A percentile compares a stretch with the other conserved stretches of the same genome.
Evolutionary conservation across 176 grass and related monocot species (phyloP).

Genomic region (Canna indica): DNA sequence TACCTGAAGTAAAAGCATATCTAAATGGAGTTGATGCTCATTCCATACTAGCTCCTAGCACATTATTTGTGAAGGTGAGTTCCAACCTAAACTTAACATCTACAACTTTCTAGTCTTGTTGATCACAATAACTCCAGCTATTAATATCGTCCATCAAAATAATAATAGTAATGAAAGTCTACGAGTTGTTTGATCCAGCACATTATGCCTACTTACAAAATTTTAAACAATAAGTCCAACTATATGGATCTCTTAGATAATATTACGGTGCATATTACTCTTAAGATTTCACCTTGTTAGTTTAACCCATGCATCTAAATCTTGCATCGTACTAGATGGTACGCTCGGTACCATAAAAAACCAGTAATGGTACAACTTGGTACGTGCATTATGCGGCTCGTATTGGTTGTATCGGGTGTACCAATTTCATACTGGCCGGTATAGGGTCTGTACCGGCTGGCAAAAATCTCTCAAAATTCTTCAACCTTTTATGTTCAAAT

Average conservation of each 20-base stretch:
- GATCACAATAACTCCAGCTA: neutral
- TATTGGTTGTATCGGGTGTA: too few relatives aligned
- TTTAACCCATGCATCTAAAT: too few relatives aligned
- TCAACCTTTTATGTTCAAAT: too few relatives aligned
- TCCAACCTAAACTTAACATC: neutral
- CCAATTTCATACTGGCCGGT: too few relatives aligned
- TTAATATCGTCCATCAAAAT: neutral
- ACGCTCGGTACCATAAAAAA: too few relatives aligned
- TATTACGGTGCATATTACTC: neutral
- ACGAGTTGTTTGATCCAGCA: neutral
- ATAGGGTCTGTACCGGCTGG: too few relatives aligned
- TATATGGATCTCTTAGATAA: neutral
- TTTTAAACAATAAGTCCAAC: neutral
- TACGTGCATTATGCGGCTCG: too few relatives aligned
- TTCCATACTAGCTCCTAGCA: conserved; percentile 87
- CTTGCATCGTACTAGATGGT: too few relatives aligned
- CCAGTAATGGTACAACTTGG: too few relatives aligned
- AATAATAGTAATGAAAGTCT: too few relatives aligned
- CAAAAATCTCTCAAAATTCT: too few relatives aligned
- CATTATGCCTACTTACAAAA: neutral
- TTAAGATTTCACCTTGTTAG: too few relatives aligned
- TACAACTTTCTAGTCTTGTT: neutral
- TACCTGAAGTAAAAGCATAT: conserved; percentile 98
- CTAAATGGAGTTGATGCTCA: conserved; percentile 94
- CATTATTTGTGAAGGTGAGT: conserved; percentile 85